phyloP scores from a whole-genome alignment of 2,329 filamentous ascomycete genomes.

The Sphaceloma murrayae region DNA sequence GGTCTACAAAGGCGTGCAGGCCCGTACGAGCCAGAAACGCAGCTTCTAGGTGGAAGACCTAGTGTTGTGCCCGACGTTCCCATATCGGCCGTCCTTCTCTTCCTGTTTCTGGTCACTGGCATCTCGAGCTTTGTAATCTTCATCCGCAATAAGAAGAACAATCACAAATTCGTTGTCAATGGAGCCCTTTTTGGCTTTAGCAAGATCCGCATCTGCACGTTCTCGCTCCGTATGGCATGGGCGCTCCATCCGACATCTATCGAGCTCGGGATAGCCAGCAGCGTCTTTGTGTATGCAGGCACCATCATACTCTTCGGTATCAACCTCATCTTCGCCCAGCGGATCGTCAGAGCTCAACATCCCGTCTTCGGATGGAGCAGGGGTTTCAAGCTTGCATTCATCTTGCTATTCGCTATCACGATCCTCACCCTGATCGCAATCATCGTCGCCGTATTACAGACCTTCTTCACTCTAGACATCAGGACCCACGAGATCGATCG shows the following conservation, averaged over 20 bases:
- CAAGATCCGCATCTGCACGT: constrained; percentile 40
- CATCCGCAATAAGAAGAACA: constrained; percentile 41
- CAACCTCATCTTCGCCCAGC: constrained; percentile 68
- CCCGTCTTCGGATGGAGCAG: constrained; percentile 61
- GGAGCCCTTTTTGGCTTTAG: constrained; percentile 46
- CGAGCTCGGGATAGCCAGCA: constrained; percentile 47
- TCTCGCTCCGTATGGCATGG: constrained; percentile 47
- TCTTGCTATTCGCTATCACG: constrained; percentile 50
- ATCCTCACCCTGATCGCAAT: constrained; percentile 53
- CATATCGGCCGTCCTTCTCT: constrained; percentile 53
- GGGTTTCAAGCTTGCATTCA: constrained; percentile 44
- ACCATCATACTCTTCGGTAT: constrained; percentile 66
- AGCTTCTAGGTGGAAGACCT: constrained; percentile 50
- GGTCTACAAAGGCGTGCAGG: constrained; percentile 1
- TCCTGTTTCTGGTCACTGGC: constrained; percentile 47
- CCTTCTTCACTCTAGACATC: constrained; percentile 54
- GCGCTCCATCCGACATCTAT: constrained; percentile 39
- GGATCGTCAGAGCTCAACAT: constrained; percentile 64
- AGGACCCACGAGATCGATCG: constrained; percentile 45
- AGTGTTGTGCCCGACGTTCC: constrained; percentile 52
- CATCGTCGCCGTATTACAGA: constrained; percentile 54
- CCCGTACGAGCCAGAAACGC: constrained; percentile 26
- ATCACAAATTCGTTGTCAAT: constrained; percentile 53
- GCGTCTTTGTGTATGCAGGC: constrained; percentile 63
- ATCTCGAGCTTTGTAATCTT: constrained; percentile 51